These are phyloP conservation scores for Haematococcus lacustris DNA, from an alignment of 139 green algal genomes.

Conservation along the genomic window DNA sequence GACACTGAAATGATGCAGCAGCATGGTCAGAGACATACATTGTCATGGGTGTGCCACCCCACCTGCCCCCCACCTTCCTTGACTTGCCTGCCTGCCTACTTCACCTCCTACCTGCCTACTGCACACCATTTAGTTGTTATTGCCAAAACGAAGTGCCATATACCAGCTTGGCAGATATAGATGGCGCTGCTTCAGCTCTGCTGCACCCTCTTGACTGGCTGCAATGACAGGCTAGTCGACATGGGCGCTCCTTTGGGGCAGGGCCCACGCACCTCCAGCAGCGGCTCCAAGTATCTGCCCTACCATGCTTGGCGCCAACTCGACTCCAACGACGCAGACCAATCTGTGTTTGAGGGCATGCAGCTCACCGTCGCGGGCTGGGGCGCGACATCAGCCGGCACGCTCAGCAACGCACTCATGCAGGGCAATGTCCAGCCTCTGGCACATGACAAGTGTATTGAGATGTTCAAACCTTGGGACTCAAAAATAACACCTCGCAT, in stretches of 20 bases:
- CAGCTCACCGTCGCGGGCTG: conserved; percentile 13
- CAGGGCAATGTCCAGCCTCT: not conserved
- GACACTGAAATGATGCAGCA: not conserved
- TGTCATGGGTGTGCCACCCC: too few relatives aligned
- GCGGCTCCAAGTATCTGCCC: not conserved
- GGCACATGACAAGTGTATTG: not conserved
- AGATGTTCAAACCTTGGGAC: conserved; percentile 13
- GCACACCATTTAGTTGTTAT: too few relatives aligned
- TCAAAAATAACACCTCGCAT: conserved; percentile 11
- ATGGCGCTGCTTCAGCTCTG: not conserved
- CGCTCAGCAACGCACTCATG: conserved; percentile 1
- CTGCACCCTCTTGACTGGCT: not conserved
- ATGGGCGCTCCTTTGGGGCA: not conserved
- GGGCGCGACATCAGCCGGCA: conserved; percentile 14
- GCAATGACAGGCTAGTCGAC: too few relatives aligned
- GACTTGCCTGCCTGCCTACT: too few relatives aligned
- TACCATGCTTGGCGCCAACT: not conserved
- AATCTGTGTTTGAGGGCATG: not conserved
- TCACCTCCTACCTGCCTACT: too few relatives aligned
- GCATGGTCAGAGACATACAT: too few relatives aligned
- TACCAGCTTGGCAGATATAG: not conserved
- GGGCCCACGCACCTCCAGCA: not conserved
- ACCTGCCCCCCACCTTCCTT: too few relatives aligned
- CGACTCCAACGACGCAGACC: not conserved
- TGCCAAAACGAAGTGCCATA: not conserved